phyloP scores from a whole-genome alignment of 2,329 filamentous ascomycete genomes.

The Cercospora zeae-maydis region DNA sequence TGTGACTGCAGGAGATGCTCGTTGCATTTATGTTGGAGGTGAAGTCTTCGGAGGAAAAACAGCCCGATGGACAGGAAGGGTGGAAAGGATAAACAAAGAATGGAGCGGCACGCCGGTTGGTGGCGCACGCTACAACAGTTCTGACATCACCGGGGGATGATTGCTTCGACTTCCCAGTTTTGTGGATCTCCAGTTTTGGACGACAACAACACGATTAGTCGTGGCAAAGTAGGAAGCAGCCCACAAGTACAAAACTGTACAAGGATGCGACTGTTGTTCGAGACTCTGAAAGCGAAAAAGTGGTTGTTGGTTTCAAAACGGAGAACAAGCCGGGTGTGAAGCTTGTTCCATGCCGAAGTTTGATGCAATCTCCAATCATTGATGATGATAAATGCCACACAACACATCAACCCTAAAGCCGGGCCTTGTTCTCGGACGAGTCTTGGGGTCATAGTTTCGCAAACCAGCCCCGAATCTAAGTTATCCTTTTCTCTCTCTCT shows the following conservation, averaged over 20 bases:
- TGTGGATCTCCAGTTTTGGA: not conserved
- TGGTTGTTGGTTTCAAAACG: not conserved
- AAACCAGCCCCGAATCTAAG: too few species aligned
- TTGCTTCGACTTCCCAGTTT: not conserved
- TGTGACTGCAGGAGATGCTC: not conserved
- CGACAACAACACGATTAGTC: not conserved
- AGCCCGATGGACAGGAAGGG: not conserved
- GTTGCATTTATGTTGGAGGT: not conserved
- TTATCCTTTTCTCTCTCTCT: too few species aligned
- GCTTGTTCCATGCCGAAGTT: conserved; percentile 5
- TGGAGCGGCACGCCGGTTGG: not conserved
- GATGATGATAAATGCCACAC: not conserved
- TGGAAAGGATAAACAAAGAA: not conserved
- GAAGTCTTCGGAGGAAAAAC: not conserved
- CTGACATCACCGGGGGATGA: not conserved
- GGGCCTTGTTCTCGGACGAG: conserved; percentile 2
- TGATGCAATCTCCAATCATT: conserved; percentile 2
- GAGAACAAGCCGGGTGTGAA: not conserved
- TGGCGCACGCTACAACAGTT: not conserved
- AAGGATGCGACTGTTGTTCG: not conserved
- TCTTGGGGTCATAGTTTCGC: conserved; percentile 2
- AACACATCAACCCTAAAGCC: not conserved
- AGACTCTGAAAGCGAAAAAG: not conserved
- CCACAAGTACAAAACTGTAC: not conserved
- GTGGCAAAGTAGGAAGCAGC: too few species aligned